Evolutionary conservation across 352 stramenopile species (phyloP).

Genomic region (Pythium rhizo-oryzae): DNA sequence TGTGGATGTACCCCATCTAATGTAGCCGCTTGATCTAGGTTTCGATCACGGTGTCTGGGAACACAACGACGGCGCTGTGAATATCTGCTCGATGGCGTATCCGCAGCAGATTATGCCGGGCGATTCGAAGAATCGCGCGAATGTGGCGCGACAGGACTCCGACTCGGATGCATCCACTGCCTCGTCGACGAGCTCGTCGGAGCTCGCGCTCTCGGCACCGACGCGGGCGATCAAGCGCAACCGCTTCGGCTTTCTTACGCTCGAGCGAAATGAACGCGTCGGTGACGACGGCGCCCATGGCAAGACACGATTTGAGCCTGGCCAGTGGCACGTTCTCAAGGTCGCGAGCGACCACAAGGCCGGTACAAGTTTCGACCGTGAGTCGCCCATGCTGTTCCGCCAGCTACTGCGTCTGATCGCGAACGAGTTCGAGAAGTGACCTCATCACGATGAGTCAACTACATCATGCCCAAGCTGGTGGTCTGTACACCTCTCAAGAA

Average conservation of each 20-base stretch:
- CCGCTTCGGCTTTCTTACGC: background rate
- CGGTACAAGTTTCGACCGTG: conserved; percentile 31
- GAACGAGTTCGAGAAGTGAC: conserved; percentile 25
- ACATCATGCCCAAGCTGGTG: too few relatives aligned
- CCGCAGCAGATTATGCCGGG: conserved; percentile 1
- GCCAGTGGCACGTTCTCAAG: conserved; percentile 30
- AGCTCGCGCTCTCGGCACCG: background rate
- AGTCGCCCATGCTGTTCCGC: conserved; percentile 22
- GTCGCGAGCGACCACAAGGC: conserved; percentile 32
- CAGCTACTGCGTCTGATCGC: conserved; percentile 29
- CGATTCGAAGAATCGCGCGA: background rate
- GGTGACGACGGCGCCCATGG: background rate
- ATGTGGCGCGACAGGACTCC: background rate
- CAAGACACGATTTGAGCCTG: conserved; percentile 5
- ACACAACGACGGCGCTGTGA: conserved; percentile 71
- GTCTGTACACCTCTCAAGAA: too few relatives aligned
- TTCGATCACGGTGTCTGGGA: conserved; percentile 60
- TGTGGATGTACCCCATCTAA: background rate
- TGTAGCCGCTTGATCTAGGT: conserved; percentile 18
- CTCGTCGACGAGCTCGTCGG: conserved; percentile 8
- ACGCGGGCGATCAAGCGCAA: background rate
- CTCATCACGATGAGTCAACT: too few relatives aligned
- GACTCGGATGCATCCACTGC: conserved; percentile 18
- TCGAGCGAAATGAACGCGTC: background rate
- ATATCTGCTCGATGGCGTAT: conserved; percentile 66